A percentile compares a stretch with the other conserved stretches of the same genome.
Evolutionary conservation across 2,329 filamentous ascomycete genomes (phyloP).

Genomic region (Leptographium lundbergii): DNA sequence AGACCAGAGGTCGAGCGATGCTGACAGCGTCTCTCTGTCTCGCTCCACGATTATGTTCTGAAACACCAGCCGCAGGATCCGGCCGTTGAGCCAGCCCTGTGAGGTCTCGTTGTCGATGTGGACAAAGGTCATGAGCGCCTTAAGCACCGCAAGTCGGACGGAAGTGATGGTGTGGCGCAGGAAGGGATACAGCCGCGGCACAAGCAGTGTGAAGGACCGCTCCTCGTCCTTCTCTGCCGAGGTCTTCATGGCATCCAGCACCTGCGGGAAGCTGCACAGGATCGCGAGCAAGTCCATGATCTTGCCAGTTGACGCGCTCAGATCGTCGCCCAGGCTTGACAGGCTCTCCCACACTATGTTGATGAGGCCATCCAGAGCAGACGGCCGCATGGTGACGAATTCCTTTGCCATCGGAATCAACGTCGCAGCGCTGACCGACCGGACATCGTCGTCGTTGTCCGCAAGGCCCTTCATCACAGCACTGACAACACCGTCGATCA

Average conservation of each 20-base stretch:
- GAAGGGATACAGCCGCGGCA: slow-evolving; percentile 91
- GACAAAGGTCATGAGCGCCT: slow-evolving; percentile 85
- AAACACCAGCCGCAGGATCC: slow-evolving; percentile 76
- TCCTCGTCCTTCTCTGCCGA: slow-evolving; percentile 75
- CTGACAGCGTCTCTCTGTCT: slow-evolving; percentile 67
- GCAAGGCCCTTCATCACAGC: slow-evolving; percentile 92
- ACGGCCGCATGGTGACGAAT: slow-evolving; percentile 74
- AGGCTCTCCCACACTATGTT: slow-evolving; percentile 96
- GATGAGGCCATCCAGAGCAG: slow-evolving; percentile 68
- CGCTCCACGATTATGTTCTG: slow-evolving; percentile 93
- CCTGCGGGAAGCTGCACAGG: slow-evolving; percentile 85
- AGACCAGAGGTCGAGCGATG: slow-evolving; percentile 79
- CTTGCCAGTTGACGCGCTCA: slow-evolving; percentile 92
- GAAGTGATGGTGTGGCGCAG: slow-evolving; percentile 93
- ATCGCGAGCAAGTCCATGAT: slow-evolving; percentile 98
- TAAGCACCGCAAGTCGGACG: slow-evolving; percentile 83
- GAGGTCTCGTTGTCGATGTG: slow-evolving; percentile 69
- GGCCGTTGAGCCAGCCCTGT: slow-evolving; percentile 85
- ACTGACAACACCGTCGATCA: slow-evolving; percentile 85
- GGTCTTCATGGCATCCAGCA: slow-evolving; percentile 83
- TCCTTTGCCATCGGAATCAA: slow-evolving; percentile 92
- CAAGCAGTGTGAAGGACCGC: slow-evolving; percentile 82
- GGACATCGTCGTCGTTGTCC: slow-evolving; percentile 87
- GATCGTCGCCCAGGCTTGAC: slow-evolving; percentile 89
- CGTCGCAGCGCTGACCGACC: slow-evolving; percentile 94